Conservation (phyloP, 345 rosid species). For the Turritis glabra region DNA sequence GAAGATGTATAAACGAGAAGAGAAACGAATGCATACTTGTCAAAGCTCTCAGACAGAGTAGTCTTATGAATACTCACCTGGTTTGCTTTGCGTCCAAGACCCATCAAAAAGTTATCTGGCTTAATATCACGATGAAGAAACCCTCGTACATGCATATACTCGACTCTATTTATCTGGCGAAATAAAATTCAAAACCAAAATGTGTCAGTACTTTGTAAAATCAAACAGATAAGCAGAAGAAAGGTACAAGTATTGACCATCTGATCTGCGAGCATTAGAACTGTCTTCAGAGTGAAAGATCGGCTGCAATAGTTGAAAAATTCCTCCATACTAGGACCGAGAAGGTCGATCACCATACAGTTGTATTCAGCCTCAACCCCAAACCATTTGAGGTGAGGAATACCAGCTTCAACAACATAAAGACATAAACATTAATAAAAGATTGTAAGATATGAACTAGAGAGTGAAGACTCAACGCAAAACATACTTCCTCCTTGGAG, state of each 20-base stretch:
- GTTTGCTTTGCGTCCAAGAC: constrained; percentile 95
- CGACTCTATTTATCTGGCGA: constrained; percentile 74
- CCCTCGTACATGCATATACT: constrained; percentile 91
- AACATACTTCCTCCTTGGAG: constrained; percentile 95
- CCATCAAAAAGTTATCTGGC: constrained; percentile 98
- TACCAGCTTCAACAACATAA: constrained; percentile 54
- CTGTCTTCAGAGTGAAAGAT: constrained; percentile 73
- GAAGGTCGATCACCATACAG: constrained; percentile 89
- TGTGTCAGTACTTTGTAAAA: neutral
- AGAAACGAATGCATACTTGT: neutral
- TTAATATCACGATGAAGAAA: constrained; percentile 97
- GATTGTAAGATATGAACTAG: neutral
- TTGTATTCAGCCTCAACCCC: constrained; percentile 85
- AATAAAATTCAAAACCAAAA: neutral
- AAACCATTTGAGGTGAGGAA: constrained; percentile 92
- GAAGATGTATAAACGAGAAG: neutral
- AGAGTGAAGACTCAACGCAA: constrained; percentile 6
- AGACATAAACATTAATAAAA: neutral
- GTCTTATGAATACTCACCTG: constrained; percentile 52
- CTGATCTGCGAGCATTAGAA: constrained; percentile 92
- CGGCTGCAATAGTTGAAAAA: constrained; percentile 83
- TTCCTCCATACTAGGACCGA: constrained; percentile 91
- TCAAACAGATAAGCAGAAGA: neutral
- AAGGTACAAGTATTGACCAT: constrained; percentile 43
- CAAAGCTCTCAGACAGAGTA: neutral